Evolutionary conservation across 805 yeast genomes (phyloP).

Genomic region (Kurtzmaniella cleridarum): DNA sequence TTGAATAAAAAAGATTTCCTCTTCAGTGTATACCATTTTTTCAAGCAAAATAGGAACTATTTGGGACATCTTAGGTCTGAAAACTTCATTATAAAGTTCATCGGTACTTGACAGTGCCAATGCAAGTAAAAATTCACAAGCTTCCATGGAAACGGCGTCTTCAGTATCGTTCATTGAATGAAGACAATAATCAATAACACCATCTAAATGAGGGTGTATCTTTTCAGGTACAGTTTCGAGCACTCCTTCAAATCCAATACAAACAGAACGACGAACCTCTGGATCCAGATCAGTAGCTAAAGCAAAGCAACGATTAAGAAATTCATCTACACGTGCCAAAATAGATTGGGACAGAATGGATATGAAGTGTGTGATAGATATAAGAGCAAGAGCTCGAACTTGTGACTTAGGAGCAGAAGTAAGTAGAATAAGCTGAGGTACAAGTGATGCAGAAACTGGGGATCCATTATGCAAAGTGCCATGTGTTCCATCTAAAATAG

Average conservation of each 20-base stretch:
- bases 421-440: conserved; percentile 59
- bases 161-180: conserved; percentile 60
- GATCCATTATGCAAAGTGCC: conserved; percentile 1
- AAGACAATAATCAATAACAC: conserved; percentile 79
- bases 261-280: conserved; percentile 65
- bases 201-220: conserved; percentile 71
- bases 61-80: conserved; percentile 51
- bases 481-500: conserved; percentile 54
- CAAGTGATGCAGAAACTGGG: conserved; percentile 45
- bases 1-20: conserved; percentile 63
- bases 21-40: conserved; percentile 85
- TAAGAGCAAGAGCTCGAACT: conserved; percentile 58
- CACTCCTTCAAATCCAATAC: conserved; percentile 66
- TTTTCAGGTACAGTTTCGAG: conserved; percentile 78
- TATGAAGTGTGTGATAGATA: conserved; percentile 73
- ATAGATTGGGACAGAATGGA: conserved; percentile 65
- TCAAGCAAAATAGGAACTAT: conserved; percentile 75
- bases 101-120: conserved; percentile 63
- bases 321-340: conserved; percentile 58
- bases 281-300: conserved; percentile 61
- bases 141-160: conserved; percentile 81
- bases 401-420: conserved; percentile 29
- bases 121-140: conserved; percentile 83
- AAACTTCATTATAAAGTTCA: conserved; percentile 25
- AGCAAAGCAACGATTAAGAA: conserved; percentile 56